Percentiles rank a stretch among this genome's conserved stretches.
phyloP scores from a whole-genome alignment of 176 grass and related monocot genomes.

The Microstegium vimineum region DNA sequence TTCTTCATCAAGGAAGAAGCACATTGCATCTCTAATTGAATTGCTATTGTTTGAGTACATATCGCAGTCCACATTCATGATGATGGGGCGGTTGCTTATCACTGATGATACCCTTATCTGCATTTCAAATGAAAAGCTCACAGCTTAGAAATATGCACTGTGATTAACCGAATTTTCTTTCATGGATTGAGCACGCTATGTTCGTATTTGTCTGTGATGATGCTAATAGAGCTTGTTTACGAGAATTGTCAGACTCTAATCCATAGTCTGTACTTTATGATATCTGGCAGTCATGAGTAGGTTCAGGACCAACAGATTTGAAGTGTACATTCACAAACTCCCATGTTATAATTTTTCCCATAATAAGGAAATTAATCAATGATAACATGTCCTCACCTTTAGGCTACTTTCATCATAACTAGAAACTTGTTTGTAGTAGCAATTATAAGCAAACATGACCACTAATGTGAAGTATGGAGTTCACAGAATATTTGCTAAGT shows the following conservation, averaged over 20 bases:
- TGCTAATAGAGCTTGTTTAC: too few relatives aligned
- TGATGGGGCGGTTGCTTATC: constrained; percentile 77
- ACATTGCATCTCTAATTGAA: constrained; percentile 55
- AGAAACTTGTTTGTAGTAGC: neutral
- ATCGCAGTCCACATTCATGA: constrained; percentile 86
- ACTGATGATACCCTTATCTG: constrained; percentile 80
- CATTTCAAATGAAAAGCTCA: constrained; percentile 7
- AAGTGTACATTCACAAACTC: neutral
- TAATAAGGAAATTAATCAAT: neutral
- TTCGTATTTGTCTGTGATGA: too few relatives aligned
- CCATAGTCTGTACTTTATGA: too few relatives aligned
- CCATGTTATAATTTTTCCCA: neutral
- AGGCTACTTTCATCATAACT: neutral
- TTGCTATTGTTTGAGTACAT: constrained; percentile 87
- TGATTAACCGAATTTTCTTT: neutral
- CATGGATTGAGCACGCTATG: neutral
- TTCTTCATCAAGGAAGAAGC: constrained; percentile 85
- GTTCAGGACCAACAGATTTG: neutral
- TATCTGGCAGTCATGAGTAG: too few relatives aligned
- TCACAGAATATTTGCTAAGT: neutral
- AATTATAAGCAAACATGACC: neutral
- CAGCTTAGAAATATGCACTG: neutral
- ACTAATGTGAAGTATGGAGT: neutral
- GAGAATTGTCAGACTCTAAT: too few relatives aligned
- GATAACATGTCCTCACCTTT: neutral